Evolutionary conservation across 768 basidiomycete genomes (phyloP), one percentile per base, ranked within the genome.

Genomic region (Saitozyma sp.): DNA sequence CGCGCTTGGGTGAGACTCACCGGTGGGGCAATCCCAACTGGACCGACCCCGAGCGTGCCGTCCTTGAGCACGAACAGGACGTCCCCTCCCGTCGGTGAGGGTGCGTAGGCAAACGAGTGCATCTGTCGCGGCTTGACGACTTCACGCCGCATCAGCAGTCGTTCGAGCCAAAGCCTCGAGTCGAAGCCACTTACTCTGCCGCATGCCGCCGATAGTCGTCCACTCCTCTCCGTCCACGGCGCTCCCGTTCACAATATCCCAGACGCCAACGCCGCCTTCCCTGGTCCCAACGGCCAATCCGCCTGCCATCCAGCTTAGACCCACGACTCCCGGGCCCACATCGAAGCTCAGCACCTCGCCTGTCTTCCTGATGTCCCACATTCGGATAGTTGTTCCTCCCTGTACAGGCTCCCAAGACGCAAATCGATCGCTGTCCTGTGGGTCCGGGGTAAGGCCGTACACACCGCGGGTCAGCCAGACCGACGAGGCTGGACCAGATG

Each of bases 191-290:
- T 52, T 41, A 73, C 74, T 56, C 40, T 69, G 67, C 48, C 65
- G 60, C 61, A 67, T 65, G 0, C 69, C 67, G 13, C 67, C 75
- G 4, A 76, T 10, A 5, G 59, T 67, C 6, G 61, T 50, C 70
- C 70, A 72, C 39, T 71, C 74, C 11, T 56, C 59, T 8, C 13
- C 13, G 37, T 45, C 29, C 29, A 29, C 2, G 5, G 5, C 2
- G 29, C 2, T 29, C 29, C 76, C 74, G 37, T 62, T 58, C 2
- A 77, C 52, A 1, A 78, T 60, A 53, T 79, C 75, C 68, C 70
- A 79, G 9, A 75, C 20, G 7, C 67, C 54, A 11, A 79, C 74
- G 14, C 77, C 77, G 6, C 70, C 73, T 14, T 79, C 75, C 50
- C 60, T 67, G 6, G 65, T 71, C 6, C 75, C 78, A 4, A 78